Percentiles rank a stretch among this genome's conserved stretches.
Conservation (phyloP, 495 filamentous ascomycete species). For the Elasticomyces elasticus region DNA sequence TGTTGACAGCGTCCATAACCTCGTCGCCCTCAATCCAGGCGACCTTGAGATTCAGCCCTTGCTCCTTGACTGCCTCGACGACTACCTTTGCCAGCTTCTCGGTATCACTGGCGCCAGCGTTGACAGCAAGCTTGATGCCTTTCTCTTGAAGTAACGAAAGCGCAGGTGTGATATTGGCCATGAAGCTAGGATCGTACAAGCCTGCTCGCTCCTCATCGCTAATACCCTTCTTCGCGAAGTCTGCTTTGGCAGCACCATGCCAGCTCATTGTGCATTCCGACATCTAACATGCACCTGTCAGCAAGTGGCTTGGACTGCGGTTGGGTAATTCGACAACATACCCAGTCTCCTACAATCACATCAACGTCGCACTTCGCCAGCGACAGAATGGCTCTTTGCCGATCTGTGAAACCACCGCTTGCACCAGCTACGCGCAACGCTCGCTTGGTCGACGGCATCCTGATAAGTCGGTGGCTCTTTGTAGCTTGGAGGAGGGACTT, state of each 20-base stretch:
- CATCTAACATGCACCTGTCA: conserved; percentile 21
- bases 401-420: conserved; percentile 29
- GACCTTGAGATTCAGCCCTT: conserved; percentile 14
- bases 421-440: conserved; percentile 29
- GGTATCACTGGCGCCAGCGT: conserved; percentile 15
- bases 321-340: not conserved
- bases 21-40: conserved; percentile 16
- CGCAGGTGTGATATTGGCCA: conserved; percentile 12
- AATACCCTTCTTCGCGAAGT: conserved; percentile 1
- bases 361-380: conserved; percentile 22
- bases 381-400: conserved; percentile 26
- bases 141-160: conserved; percentile 2
- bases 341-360: conserved; percentile 20
- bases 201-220: conserved; percentile 4
- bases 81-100: conserved; percentile 11
- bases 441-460: conserved; percentile 20
- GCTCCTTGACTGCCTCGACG: conserved; percentile 1
- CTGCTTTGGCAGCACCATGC: conserved; percentile 9
- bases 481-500: not conserved
- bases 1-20: conserved; percentile 11
- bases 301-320: not conserved
- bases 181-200: conserved; percentile 18
- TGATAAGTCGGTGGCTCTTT: conserved; percentile 1
- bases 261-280: conserved; percentile 24
- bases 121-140: conserved; percentile 12